Conservation (phyloP, 345 rosid species). For the Psidium friedrichsthalianum region DNA sequence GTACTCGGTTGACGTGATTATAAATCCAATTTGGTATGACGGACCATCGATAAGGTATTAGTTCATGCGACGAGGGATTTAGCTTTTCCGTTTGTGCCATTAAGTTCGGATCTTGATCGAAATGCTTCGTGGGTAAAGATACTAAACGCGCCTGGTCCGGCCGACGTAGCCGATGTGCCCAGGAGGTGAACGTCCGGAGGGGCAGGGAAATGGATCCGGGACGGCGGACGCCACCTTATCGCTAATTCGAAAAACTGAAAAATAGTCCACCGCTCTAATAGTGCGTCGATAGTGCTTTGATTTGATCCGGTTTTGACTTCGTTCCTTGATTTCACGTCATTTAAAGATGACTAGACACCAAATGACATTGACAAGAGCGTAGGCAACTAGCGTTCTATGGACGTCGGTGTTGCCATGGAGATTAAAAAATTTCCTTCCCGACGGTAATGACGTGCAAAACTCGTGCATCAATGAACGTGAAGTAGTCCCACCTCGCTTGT, state of each 20-base stretch:
- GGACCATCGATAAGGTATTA: background rate
- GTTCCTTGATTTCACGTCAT: background rate
- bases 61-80: background rate
- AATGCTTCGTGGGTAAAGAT: too few relatives aligned
- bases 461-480: background rate
- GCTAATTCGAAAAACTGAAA: too few relatives aligned
- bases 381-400: background rate
- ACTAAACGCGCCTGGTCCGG: too few relatives aligned
- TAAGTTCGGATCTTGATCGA: background rate
- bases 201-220: too few relatives aligned
- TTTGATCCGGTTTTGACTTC: background rate
- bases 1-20: background rate
- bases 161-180: too few relatives aligned
- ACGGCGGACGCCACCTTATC: too few relatives aligned
- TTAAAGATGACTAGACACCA: background rate
- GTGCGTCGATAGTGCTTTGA: background rate
- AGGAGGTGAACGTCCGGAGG: too few relatives aligned
- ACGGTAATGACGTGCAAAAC: background rate
- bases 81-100: background rate
- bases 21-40: background rate
- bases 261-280: too few relatives aligned
- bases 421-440: background rate
- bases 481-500: background rate
- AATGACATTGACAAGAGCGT: background rate
- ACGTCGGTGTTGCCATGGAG: background rate